Evolutionary conservation across 768 basidiomycete species (phyloP).

Genomic region (Obba rivulosa): DNA sequence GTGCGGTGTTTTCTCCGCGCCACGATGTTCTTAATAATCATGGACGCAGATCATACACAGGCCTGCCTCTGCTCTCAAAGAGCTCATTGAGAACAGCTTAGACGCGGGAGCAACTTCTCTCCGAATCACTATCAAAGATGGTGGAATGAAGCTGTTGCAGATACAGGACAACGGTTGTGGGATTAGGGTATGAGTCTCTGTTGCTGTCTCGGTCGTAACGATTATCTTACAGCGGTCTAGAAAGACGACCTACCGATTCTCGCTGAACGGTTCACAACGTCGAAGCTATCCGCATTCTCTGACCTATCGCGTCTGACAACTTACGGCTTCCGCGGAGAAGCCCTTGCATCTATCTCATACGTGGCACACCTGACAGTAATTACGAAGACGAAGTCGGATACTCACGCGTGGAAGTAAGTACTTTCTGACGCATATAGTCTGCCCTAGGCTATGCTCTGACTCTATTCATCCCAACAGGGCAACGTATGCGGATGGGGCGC

Average conservation of each 20-base stretch:
- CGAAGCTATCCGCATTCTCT: conserved; percentile 81
- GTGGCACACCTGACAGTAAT: conserved; percentile 83
- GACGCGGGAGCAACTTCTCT: conserved; percentile 90
- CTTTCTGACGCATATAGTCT: background rate
- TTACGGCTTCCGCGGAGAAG: conserved; percentile 97
- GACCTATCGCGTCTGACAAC: conserved; percentile 83
- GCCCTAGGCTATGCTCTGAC: background rate
- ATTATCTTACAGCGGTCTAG: conserved; percentile 31
- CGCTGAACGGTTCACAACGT: conserved; percentile 93
- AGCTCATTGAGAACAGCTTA: conserved; percentile 91
- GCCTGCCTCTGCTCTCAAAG: conserved; percentile 93
- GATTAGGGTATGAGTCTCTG: conserved; percentile 65
- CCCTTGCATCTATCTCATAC: conserved; percentile 92
- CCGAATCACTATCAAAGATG: conserved; percentile 87
- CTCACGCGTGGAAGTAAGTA: conserved; percentile 90
- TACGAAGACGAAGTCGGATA: conserved; percentile 82
- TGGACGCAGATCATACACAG: conserved; percentile 69
- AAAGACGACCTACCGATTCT: conserved; percentile 86
- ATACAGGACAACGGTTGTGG: conserved; percentile 97
- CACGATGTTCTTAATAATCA: background rate
- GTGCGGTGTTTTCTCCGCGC: conserved; percentile 20
- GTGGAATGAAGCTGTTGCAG: conserved; percentile 90
- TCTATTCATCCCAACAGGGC: conserved; percentile 48
- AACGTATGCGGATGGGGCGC: conserved; percentile 69
- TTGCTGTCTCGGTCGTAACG: background rate